Percentiles rank a stretch among this genome's conserved stretches.
phyloP scores from a whole-genome alignment of 2,329 filamentous ascomycete genomes.

The Aspergillus niger region DNA sequence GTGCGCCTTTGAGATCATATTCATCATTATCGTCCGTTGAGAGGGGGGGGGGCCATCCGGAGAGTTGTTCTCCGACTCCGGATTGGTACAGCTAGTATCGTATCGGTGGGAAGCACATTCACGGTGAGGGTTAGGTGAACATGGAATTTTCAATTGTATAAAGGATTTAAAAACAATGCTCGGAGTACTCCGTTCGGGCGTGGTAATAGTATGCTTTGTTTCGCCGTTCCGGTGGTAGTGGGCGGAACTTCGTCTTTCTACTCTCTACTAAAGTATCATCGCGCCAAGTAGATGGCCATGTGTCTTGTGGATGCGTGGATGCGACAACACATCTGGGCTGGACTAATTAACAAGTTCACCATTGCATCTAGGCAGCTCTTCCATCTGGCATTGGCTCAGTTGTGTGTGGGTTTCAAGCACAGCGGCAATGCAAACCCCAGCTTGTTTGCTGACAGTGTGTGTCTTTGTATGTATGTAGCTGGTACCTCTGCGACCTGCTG shows the following conservation, averaged over 20 bases:
- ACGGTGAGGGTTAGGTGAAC: not conserved
- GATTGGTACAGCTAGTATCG: slow-evolving; percentile 1
- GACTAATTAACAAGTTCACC: not conserved
- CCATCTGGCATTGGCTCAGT: not conserved
- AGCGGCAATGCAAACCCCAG: not conserved
- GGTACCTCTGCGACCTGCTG: not conserved
- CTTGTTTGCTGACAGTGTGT: not conserved
- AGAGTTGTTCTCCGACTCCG: slow-evolving; percentile 12
- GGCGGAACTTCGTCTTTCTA: not conserved
- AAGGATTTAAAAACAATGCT: not conserved
- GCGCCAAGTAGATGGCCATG: slow-evolving; percentile 1
- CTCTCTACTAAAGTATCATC: not conserved
- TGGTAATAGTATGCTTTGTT: not conserved
- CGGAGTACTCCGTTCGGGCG: not conserved
- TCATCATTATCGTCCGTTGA: not conserved
- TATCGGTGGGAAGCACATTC: not conserved
- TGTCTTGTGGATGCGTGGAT: slow-evolving; percentile 9
- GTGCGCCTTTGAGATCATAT: slow-evolving; percentile 9
- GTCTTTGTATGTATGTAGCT: not conserved
- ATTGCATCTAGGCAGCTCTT: not conserved
- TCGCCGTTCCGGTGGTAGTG: slow-evolving; percentile 3
- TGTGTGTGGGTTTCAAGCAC: not conserved
- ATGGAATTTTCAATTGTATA: no score
- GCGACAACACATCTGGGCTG: slow-evolving; percentile 1
- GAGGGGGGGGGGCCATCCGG: not conserved